A percentile compares a stretch with the other conserved stretches of the same genome.
Conservation (phyloP, 306 rosid genomes). For the Dalbergia cultrata region DNA sequence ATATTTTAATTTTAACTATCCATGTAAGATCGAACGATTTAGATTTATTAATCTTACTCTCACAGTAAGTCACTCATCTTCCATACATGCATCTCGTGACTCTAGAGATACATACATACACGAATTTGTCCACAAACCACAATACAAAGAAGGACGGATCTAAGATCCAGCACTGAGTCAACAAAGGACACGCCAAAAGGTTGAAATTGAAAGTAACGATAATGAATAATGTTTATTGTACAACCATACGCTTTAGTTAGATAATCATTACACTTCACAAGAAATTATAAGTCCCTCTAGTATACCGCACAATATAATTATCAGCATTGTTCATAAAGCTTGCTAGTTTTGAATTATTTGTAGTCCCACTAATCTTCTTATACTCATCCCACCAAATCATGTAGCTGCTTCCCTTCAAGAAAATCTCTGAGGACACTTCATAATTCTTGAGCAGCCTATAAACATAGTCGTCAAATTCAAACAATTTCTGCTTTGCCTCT, state of each 20-base stretch:
- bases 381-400: constrained; percentile 74
- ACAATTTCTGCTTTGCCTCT: constrained; percentile 27
- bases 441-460: constrained; percentile 45
- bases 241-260: not conserved
- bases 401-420: constrained; percentile 60
- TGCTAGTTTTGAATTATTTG: constrained; percentile 31
- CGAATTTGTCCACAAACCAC: not conserved
- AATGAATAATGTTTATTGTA: not conserved
- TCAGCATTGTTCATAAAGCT: constrained; percentile 44
- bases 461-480: constrained; percentile 60
- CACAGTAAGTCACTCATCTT: too few relatives aligned
- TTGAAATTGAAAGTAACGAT: too few relatives aligned
- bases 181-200: too few relatives aligned
- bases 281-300: constrained; percentile 45
- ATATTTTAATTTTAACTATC: too few relatives aligned
- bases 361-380: constrained; percentile 27
- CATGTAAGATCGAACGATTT: too few relatives aligned
- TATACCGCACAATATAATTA: constrained; percentile 37
- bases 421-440: constrained; percentile 72
- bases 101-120: too few relatives aligned
- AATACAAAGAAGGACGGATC: not conserved
- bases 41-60: too few relatives aligned
- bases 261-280: not conserved
- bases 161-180: not conserved
- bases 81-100: too few relatives aligned